A percentile compares a stretch with the other conserved stretches of the same genome.
phyloP scores from a whole-genome alignment of 2,329 filamentous ascomycete species.

The Epichloe bromicola region DNA sequence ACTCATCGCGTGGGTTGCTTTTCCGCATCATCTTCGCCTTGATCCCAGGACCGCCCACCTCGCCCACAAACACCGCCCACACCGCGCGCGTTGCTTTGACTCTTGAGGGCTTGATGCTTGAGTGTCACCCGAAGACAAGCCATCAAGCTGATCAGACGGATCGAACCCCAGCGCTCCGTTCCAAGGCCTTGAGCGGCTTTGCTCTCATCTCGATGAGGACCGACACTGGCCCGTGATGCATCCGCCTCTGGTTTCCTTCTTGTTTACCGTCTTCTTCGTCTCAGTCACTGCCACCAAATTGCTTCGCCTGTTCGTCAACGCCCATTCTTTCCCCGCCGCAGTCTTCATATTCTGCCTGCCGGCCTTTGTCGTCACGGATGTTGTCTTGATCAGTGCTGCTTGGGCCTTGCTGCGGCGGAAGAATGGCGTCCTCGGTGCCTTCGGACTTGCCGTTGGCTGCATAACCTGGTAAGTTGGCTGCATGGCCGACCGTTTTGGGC shows the following conservation, averaged over 20 bases:
- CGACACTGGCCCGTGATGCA: conserved; percentile 4
- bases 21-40: too few species aligned
- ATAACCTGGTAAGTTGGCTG: conserved; percentile 15
- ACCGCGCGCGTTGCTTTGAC: background rate
- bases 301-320: conserved; percentile 16
- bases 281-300: conserved; percentile 17
- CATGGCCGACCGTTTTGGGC: background rate
- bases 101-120: background rate
- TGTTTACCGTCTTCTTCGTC: conserved; percentile 17
- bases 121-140: background rate
- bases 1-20: too few species aligned
- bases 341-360: conserved; percentile 20
- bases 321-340: conserved; percentile 13
- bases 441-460: conserved; percentile 11
- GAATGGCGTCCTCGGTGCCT: conserved; percentile 11
- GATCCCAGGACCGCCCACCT: too few species aligned
- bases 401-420: conserved; percentile 15
- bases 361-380: conserved; percentile 17
- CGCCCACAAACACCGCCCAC: too few species aligned
- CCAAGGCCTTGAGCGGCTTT: background rate
- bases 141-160: background rate
- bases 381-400: conserved; percentile 13
- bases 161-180: background rate
- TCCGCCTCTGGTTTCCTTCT: conserved; percentile 13
- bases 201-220: conserved; percentile 1